Evolutionary conservation across 2,329 filamentous ascomycete species (phyloP).

Genomic region (Neofusicoccum laricinum): DNA sequence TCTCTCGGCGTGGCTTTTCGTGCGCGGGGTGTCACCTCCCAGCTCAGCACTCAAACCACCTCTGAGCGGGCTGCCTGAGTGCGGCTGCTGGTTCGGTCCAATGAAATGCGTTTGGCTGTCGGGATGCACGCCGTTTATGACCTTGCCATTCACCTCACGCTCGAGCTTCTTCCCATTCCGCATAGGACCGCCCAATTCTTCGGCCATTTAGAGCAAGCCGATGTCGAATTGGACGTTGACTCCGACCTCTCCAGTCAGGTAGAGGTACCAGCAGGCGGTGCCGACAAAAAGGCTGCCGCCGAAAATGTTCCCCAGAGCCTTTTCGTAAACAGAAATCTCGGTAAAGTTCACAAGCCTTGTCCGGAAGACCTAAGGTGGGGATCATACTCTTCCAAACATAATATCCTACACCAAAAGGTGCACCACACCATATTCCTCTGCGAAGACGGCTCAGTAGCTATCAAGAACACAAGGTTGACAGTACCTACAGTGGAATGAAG

Average conservation of each 20-base stretch:
- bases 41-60: slow-evolving; percentile 23
- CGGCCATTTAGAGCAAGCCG: slow-evolving; percentile 20
- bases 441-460: slow-evolving; percentile 25
- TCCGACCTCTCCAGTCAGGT: slow-evolving; percentile 24
- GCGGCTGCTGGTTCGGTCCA: not conserved
- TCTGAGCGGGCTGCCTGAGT: slow-evolving; percentile 13
- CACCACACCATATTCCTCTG: slow-evolving; percentile 49
- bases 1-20: slow-evolving; percentile 21
- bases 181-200: slow-evolving; percentile 25
- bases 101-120: slow-evolving; percentile 17
- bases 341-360: too few relatives aligned
- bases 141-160: not conserved
- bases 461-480: not conserved
- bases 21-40: slow-evolving; percentile 20
- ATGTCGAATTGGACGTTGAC: slow-evolving; percentile 24
- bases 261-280: slow-evolving; percentile 49
- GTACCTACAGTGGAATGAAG: slow-evolving; percentile 32
- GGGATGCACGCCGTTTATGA: slow-evolving; percentile 7
- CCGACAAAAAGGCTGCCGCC: slow-evolving; percentile 55
- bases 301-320: slow-evolving; percentile 51
- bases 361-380: slow-evolving; percentile 30
- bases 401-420: slow-evolving; percentile 46
- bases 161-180: slow-evolving; percentile 1
- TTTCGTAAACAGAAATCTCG: too few relatives aligned
- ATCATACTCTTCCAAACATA: slow-evolving; percentile 60